Conservation (phyloP, 352 stramenopile genomes). For the Phytophthora melonis region DNA sequence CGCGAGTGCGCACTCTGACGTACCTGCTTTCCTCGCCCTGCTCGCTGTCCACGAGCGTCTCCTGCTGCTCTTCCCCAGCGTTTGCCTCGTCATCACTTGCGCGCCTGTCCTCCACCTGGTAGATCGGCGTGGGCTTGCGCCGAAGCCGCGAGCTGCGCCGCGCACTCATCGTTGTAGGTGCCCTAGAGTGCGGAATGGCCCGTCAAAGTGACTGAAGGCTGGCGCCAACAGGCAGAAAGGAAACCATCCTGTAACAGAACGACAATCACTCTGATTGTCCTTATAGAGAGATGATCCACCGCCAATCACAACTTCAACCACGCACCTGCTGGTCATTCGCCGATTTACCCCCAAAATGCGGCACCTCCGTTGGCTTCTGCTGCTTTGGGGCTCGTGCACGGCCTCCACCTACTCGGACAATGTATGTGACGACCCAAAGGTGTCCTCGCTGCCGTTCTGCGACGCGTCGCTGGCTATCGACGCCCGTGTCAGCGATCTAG, state of each 20-base stretch:
- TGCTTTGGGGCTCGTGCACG: conserved; percentile 1
- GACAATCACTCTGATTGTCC: not conserved
- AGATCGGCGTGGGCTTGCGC: conserved; percentile 73
- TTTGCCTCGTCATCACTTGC: conserved; percentile 28
- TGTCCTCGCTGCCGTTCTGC: conserved; percentile 74
- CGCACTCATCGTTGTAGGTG: conserved; percentile 38
- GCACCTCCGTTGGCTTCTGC: conserved; percentile 11
- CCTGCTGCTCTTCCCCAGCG: conserved; percentile 27
- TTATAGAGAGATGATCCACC: conserved; percentile 22
- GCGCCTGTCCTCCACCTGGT: conserved; percentile 71
- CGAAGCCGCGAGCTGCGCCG: conserved; percentile 73
- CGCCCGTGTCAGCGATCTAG: conserved; percentile 72
- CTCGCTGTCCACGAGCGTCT: conserved; percentile 19
- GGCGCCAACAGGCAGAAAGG: conserved; percentile 16
- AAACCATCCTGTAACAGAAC: conserved; percentile 27
- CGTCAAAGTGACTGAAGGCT: conserved; percentile 9
- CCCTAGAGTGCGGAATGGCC: conserved; percentile 22
- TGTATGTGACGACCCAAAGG: conserved; percentile 58
- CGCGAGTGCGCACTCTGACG: conserved; percentile 25
- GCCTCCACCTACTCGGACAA: conserved; percentile 47
- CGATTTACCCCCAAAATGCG: conserved; percentile 26
- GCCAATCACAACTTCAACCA: conserved; percentile 34
- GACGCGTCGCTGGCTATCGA: conserved; percentile 57
- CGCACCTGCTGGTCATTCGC: conserved; percentile 14
- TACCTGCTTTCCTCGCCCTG: conserved; percentile 41